phyloP scores from a whole-genome alignment of 1,284 basidiomycete species.

The Ganoderma lingzhi region DNA sequence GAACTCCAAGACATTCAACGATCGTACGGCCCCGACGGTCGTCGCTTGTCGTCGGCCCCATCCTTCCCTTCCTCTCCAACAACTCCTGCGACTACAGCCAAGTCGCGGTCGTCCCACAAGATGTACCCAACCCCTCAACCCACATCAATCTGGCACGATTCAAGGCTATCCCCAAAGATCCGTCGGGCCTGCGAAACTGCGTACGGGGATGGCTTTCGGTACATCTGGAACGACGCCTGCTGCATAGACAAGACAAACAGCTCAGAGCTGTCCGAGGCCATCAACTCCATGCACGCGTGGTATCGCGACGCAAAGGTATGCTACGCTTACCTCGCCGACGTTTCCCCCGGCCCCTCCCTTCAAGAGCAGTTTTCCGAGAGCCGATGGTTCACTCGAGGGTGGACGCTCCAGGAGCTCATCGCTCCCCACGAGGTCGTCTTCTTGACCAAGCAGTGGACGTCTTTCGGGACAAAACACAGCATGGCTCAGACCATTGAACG shows the following conservation, averaged over 20 bases:
- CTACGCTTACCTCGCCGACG: neutral
- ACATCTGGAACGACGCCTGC: constrained; percentile 2
- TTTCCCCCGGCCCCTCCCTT: neutral
- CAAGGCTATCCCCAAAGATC: neutral
- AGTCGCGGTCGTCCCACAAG: too few species aligned
- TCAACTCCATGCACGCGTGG: constrained; percentile 7
- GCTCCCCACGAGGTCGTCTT: neutral
- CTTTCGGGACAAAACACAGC: neutral
- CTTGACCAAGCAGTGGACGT: neutral
- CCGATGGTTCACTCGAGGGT: constrained; percentile 7
- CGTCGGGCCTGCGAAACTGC: neutral
- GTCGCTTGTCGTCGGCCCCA: neutral
- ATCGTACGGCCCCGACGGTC: neutral
- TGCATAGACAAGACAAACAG: constrained; percentile 2
- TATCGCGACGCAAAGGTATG: neutral
- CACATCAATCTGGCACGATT: neutral
- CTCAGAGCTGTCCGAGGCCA: constrained; percentile 1
- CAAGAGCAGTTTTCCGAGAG: neutral
- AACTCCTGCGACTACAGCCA: neutral
- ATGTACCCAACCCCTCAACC: neutral
- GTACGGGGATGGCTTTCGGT: neutral
- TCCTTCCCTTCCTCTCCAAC: neutral
- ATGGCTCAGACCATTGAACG: too few species aligned
- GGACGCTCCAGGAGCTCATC: constrained; percentile 6
- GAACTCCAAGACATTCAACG: neutral